Conservation (phyloP, 176 grass and related monocot species). For the Dendrocalamus sinicus region DNA sequence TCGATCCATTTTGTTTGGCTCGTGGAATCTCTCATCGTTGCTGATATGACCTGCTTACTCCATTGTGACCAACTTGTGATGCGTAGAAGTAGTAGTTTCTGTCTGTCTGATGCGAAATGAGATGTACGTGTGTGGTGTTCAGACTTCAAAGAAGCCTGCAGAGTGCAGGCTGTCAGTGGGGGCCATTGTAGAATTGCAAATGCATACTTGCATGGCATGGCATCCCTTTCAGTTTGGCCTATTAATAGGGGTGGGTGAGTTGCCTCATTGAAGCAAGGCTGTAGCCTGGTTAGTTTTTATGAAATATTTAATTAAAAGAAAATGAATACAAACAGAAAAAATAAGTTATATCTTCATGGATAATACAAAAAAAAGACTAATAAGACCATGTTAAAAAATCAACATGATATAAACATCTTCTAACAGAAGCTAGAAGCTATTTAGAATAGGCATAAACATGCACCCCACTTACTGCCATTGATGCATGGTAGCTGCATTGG, state of each 20-base stretch:
- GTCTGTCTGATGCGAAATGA: conserved; percentile 15
- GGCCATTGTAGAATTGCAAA: neutral
- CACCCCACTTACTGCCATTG: neutral
- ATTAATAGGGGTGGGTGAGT: neutral
- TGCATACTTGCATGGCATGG: conserved; percentile 6
- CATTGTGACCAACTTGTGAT: neutral
- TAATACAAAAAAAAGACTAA: too few species aligned
- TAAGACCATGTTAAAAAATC: too few species aligned
- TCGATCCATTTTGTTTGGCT: neutral
- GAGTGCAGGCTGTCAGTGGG: conserved; percentile 34
- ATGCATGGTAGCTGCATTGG: neutral
- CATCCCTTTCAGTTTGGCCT: conserved; percentile 15
- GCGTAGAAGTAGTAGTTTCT: neutral
- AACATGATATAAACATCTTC: too few species aligned
- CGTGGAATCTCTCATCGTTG: conserved; percentile 12
- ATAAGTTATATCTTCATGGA: too few species aligned
- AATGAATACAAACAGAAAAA: too few species aligned
- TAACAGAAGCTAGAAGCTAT: too few species aligned
- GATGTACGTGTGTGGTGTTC: conserved; percentile 3
- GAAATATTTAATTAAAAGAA: too few species aligned
- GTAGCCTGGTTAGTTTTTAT: too few species aligned
- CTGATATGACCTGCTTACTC: neutral
- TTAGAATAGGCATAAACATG: neutral
- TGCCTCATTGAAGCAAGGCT: too few species aligned
- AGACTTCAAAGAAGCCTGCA: conserved; percentile 24